Base-by-base conservation (phyloP, 2,329 filamentous ascomycete genomes). In the Pseudopithomyces maydicus region DNA sequence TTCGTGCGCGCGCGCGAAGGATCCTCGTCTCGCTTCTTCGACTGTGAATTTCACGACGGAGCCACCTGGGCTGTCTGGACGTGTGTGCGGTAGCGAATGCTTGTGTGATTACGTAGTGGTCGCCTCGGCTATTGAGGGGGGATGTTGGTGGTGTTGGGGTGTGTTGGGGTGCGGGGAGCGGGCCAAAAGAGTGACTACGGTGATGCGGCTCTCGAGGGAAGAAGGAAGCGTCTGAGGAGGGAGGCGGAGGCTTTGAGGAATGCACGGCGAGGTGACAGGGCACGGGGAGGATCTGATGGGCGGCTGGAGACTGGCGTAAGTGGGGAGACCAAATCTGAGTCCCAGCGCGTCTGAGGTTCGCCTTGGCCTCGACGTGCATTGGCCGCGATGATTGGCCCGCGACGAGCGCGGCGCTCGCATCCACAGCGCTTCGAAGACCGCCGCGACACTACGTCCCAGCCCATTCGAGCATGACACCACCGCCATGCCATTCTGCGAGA, bases 261-360 rank as follows among this genome's bases (percentile, higher is more conserved):
- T 65, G 59, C 55, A 62, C 62, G 62, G 64, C 59, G 64, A 64
- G 60, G 66, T 66, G 50, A 68, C 69, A 69, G 64, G 69, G 67
- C 68, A 61, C 62, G 54, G 53, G 62, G 61, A 64, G 62, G 63
- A 67, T 68, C 66, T 70, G 71, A 70, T 64, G 65, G 71, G 72
- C 71, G 72, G 71, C 63, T 74, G 71, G 68, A 70, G 66, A 62
- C 67, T 65, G 65, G 66, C 65, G 58, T 64, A 59, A 70, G 72
- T 74, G 72, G 72, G 69, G 70, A 73, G 66, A 65, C 58, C 63
- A 63, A 70, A 63, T 73, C 72, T 75, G 72, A 74, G 66, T 68
- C 68, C 58, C 69, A 66, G 62, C 68, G 65, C 64, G 73, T 74
- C 68, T 71, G 64, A 73, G 68, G 61, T 65, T 61, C 57, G 62